Evolutionary conservation across 2,329 filamentous ascomycete genomes (phyloP), one percentile per base, ranked within the genome.

Genomic region (Fusarium annulatum): DNA sequence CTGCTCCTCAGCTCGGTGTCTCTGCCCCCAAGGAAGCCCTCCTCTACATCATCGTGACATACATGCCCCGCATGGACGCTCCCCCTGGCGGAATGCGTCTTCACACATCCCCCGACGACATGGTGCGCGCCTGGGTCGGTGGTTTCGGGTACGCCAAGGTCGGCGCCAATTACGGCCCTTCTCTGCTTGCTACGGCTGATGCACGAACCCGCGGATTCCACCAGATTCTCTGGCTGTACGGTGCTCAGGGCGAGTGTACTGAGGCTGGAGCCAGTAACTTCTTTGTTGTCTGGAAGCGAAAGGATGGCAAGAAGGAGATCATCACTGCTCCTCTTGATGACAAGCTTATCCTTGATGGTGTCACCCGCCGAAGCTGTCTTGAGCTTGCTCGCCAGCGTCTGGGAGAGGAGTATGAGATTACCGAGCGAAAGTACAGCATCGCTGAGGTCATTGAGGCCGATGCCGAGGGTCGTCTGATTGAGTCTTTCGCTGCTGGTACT

Each of bases 141-240:
- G 95, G 96, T 15, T 97, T 97, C 81, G 95, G 95, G 2, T 95
- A 93, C 80, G 94, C 95, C 69, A 98, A 98, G 84, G 89, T 98
- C 39, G 95, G 95, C 61, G 95, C 95, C 69, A 98, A 97, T 86
- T 98, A 97, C 82, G 95, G 95, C 0, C 95, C 95, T 23, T 92
- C 90, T 26, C 87, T 98, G 61, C 87, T 94, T 61, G 93, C 94
- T 7, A 95, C 95, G 55, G 88, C 88, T 23, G 93, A 95, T 81
- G 95, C 95, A 7, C 86, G 91, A 63, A 85, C 85, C 16, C 84
- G 89, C 45, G 95, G 96, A 0, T 98, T 91, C 83, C 90, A 96
- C 79, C 96, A 98, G 87, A 92, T 98, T 63, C 88, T 98, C n/a
- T 98, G 95, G 95, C 88, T 98, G 57, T 96, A 97, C 79, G 94